These are phyloP conservation scores for Parachaetomium inaequale DNA, from an alignment of 495 filamentous ascomycete species.

Conservation along the genomic window DNA sequence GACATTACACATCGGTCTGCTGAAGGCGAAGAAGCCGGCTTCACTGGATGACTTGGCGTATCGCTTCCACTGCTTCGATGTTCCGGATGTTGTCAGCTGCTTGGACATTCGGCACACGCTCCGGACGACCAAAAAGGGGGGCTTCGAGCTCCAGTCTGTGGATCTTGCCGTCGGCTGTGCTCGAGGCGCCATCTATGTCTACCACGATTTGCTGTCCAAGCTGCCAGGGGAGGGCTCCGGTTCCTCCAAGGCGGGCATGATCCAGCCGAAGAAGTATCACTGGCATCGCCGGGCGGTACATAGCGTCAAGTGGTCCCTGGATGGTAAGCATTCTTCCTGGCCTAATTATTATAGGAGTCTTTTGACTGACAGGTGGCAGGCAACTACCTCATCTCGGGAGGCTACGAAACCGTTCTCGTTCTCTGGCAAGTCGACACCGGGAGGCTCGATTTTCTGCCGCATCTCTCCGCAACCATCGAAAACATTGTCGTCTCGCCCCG, in stretches of 20 bases:
- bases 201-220: constrained; percentile 64
- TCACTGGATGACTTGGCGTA: constrained; percentile 42
- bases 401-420: constrained; percentile 82
- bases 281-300: constrained; percentile 87
- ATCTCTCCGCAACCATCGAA: constrained; percentile 79
- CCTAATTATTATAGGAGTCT: not conserved
- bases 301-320: constrained; percentile 79
- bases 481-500: constrained; percentile 75
- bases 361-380: constrained; percentile 48
- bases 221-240: constrained; percentile 35
- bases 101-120: constrained; percentile 48
- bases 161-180: constrained; percentile 74
- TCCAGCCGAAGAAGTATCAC: constrained; percentile 63
- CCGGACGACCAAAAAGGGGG: constrained; percentile 33
- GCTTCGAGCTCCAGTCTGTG: constrained; percentile 39
- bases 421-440: constrained; percentile 94
- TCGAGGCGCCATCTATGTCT: constrained; percentile 71
- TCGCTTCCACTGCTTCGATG: constrained; percentile 49
- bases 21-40: constrained; percentile 22
- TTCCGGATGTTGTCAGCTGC: constrained; percentile 53
- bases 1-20: constrained; percentile 37
- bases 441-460: constrained; percentile 73
- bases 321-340: constrained; percentile 60
- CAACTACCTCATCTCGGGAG: constrained; percentile 94
- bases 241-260: constrained; percentile 33